A percentile compares a stretch with the other conserved stretches of the same genome.
Conservation (phyloP, 2,329 filamentous ascomycete species). For the Blastomyces gilchristii region DNA sequence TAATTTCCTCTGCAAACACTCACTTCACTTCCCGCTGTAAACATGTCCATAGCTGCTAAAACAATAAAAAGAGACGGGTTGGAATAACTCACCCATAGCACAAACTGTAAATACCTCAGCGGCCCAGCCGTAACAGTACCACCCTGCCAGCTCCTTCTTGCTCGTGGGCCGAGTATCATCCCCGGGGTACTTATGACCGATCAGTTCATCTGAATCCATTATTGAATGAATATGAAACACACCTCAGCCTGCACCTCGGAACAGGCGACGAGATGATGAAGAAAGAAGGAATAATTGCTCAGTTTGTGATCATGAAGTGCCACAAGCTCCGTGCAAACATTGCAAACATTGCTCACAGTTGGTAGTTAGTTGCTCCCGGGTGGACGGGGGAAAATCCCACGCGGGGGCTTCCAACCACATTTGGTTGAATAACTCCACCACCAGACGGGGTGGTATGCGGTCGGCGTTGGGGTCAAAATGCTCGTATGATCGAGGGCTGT, state of each 20-base stretch:
- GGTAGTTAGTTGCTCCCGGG: too few relatives aligned
- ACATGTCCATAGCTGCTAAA: background rate
- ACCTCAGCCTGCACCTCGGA: background rate
- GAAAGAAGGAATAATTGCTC: too few relatives aligned
- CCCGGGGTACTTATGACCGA: constrained; percentile 50
- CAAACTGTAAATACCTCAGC: constrained; percentile 95
- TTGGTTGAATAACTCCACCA: too few relatives aligned
- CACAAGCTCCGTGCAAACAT: too few relatives aligned
- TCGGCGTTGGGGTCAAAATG: too few relatives aligned
- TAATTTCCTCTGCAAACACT: too few relatives aligned
- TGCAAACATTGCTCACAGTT: too few relatives aligned
- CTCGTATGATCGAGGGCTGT: too few relatives aligned
- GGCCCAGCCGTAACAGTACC: constrained; percentile 95
- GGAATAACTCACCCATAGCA: constrained; percentile 49
- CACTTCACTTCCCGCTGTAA: background rate
- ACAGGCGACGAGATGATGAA: background rate
- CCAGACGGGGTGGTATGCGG: too few relatives aligned
- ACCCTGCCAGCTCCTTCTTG: constrained; percentile 75
- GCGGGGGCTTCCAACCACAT: too few relatives aligned
- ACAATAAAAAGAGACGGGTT: background rate
- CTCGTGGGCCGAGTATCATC: constrained; percentile 88
- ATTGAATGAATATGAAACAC: background rate
- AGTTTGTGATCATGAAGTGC: too few relatives aligned
- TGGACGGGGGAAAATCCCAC: too few relatives aligned
- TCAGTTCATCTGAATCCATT: background rate